A percentile compares a stretch with the other conserved stretches of the same genome.
Evolutionary conservation across 2,329 filamentous ascomycete genomes (phyloP).

Genomic region (Fusarium floridanum): DNA sequence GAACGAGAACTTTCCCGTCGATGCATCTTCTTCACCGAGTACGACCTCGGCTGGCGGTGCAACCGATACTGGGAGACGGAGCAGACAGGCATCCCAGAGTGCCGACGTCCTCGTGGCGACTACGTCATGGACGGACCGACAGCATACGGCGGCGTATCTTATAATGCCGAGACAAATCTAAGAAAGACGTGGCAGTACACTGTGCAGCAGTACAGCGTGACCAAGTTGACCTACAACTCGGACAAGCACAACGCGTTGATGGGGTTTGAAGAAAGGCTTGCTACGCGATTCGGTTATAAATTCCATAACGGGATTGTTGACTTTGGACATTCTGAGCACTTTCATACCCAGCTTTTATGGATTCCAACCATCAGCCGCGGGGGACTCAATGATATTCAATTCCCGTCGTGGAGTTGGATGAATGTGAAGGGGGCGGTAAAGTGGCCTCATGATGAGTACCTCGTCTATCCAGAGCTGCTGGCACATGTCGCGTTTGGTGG

Average conservation of each 20-base stretch:
- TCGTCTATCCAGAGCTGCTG: not conserved
- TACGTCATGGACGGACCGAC: not conserved
- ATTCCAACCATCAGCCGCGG: not conserved
- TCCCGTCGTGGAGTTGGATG: not conserved
- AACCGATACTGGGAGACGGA: slow-evolving; percentile 6
- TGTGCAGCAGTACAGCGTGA: not conserved
- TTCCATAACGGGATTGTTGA: not conserved
- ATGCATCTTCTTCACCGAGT: slow-evolving; percentile 3
- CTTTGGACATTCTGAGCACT: not conserved
- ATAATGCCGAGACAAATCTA: not conserved
- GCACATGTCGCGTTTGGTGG: not conserved
- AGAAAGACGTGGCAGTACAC: not conserved
- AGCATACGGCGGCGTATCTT: not conserved
- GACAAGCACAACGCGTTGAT: not conserved
- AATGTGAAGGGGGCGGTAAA: not conserved
- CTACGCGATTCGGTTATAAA: not conserved
- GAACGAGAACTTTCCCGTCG: slow-evolving; percentile 2
- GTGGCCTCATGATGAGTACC: slow-evolving; percentile 1
- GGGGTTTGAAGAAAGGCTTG: not conserved
- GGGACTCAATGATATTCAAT: not conserved
- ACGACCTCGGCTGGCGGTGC: not conserved
- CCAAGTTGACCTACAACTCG: not conserved
- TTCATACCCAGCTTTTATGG: not conserved
- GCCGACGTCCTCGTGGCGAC: not conserved
- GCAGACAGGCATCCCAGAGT: not conserved